Evolutionary conservation across 169 alveolate genomes (phyloP).

Genomic region (Cryptosporidium felis): DNA sequence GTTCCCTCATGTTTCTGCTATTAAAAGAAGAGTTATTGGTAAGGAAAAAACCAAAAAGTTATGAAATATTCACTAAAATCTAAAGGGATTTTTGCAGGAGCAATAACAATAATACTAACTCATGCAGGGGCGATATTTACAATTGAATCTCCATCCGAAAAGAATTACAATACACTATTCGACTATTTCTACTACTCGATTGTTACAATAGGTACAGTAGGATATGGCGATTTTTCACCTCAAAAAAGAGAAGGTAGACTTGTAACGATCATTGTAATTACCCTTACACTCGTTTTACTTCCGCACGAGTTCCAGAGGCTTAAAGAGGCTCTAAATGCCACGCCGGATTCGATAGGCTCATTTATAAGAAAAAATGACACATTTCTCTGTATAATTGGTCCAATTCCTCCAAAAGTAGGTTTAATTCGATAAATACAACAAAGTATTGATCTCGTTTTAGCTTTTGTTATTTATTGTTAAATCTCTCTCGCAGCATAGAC

Average conservation of each 20-base stretch:
- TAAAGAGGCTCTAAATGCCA: conserved; percentile 73
- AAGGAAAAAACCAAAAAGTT: too few species aligned
- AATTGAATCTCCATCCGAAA: conserved; percentile 67
- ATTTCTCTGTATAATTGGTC: conserved; percentile 72
- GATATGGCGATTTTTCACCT: conserved; percentile 75
- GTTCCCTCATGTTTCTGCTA: conserved; percentile 47
- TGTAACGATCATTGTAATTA: conserved; percentile 65
- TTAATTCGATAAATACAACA: not conserved
- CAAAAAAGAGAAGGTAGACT: conserved; percentile 72
- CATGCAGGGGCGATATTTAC: conserved; percentile 76
- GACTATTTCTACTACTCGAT: conserved; percentile 73
- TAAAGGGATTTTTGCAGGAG: conserved; percentile 56
- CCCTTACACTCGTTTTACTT: conserved; percentile 70
- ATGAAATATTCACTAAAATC: too few species aligned
- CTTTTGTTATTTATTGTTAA: not conserved
- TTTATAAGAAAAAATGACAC: conserved; percentile 66
- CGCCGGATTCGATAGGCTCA: conserved; percentile 71
- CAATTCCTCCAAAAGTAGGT: conserved; percentile 72
- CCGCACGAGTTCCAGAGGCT: conserved; percentile 74
- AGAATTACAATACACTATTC: conserved; percentile 43
- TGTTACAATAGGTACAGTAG: conserved; percentile 75
- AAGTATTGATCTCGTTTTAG: not conserved
- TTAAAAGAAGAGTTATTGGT: conserved; percentile 43
- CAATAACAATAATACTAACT: conserved; percentile 71
- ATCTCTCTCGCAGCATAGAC: conserved; percentile 14